Conservation (phyloP, 2,329 filamentous ascomycete species). For the Escovopsis sp. region DNA sequence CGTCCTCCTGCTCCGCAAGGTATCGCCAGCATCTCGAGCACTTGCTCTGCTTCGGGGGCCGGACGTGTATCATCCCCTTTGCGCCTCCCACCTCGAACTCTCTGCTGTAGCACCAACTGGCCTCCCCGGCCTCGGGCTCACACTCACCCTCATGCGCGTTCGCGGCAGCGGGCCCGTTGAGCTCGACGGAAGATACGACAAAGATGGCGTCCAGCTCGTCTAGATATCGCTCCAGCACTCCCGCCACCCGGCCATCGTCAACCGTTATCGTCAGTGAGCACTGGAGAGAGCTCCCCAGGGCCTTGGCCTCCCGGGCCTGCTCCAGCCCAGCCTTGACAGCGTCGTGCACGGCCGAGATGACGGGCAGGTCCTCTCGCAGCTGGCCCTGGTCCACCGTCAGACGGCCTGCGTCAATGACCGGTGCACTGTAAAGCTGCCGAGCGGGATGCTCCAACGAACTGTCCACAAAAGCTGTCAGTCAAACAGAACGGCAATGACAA, state of each 20-base stretch:
- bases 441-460: constrained; percentile 25
- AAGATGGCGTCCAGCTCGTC: constrained; percentile 49
- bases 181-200: constrained; percentile 50
- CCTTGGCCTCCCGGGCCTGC: constrained; percentile 52
- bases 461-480: constrained; percentile 6
- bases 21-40: constrained; percentile 87
- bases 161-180: constrained; percentile 21
- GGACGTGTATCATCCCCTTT: constrained; percentile 26
- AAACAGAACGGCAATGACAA: background rate
- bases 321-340: constrained; percentile 68
- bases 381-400: constrained; percentile 23
- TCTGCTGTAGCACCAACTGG: constrained; percentile 27
- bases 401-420: constrained; percentile 26
- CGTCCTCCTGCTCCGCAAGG: constrained; percentile 48
- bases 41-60: constrained; percentile 45
- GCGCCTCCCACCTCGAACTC: constrained; percentile 26
- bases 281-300: constrained; percentile 68
- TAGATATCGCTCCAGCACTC: constrained; percentile 24
- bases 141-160: no score
- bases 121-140: constrained; percentile 12
- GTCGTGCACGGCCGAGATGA: constrained; percentile 41
- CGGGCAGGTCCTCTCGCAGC: constrained; percentile 28
- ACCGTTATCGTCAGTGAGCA: constrained; percentile 49
- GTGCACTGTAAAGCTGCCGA: constrained; percentile 30
- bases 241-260: constrained; percentile 19